Evolutionary conservation across 2,329 filamentous ascomycete species (phyloP).

Genomic region (Trichoderma sp.): DNA sequence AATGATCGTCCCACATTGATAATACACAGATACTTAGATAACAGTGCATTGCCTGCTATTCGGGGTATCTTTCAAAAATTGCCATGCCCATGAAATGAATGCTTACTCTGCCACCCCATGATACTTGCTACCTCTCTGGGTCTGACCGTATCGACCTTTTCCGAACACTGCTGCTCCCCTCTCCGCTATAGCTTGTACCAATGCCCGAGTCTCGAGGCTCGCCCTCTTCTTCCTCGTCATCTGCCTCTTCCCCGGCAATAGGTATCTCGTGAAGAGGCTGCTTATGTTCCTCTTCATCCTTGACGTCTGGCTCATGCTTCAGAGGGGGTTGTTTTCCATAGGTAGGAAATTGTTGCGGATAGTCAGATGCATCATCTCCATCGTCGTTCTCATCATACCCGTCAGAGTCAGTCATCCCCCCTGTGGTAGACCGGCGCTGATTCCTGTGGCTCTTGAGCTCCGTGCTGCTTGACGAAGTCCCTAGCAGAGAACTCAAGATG

Average conservation of each 20-base stretch:
- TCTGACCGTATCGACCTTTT: conserved; percentile 30
- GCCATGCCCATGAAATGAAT: not conserved
- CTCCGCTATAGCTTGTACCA: conserved; percentile 53
- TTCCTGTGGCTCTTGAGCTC: conserved; percentile 17
- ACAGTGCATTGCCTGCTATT: not conserved
- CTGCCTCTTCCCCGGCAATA: conserved; percentile 41
- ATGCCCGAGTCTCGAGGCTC: conserved; percentile 45
- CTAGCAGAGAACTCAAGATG: conserved; percentile 42
- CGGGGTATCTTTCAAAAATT: not conserved
- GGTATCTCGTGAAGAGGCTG: conserved; percentile 35
- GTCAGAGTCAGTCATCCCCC: not conserved
- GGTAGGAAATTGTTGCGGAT: conserved; percentile 43
- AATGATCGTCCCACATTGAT: not conserved
- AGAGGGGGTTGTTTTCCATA: conserved; percentile 41
- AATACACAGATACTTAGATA: not conserved
- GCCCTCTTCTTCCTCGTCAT: conserved; percentile 43
- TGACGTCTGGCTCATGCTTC: conserved; percentile 40
- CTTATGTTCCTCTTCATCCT: conserved; percentile 32
- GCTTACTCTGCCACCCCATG: not conserved
- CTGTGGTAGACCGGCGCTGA: conserved; percentile 10
- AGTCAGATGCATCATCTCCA: conserved; percentile 39
- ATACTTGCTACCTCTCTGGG: conserved; percentile 18
- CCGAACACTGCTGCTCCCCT: conserved; percentile 32
- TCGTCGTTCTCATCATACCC: conserved; percentile 28
- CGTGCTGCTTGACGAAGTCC: conserved; percentile 19